Evolutionary conservation across 148 eudicot genomes (phyloP), one percentile per base, ranked within the genome.

Genomic region (Talinum fruticosum): DNA sequence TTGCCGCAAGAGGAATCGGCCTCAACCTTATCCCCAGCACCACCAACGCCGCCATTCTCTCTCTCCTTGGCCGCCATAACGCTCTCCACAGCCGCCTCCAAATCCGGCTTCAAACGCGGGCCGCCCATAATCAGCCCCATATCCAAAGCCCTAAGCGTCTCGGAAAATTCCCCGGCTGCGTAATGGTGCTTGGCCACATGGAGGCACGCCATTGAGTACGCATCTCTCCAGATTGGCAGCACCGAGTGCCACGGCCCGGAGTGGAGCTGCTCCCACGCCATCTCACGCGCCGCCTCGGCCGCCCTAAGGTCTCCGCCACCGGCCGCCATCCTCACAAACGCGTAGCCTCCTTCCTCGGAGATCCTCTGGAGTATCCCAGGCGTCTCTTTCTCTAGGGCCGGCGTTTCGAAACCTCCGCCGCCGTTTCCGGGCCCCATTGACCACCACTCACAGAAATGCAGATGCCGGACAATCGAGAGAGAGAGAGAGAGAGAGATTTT

Each of bases 241-340:
- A 93, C 97, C 0, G 97, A 90, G 78, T 87, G 83, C 99, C 97
- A 91, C 2, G 99, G 99, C 0, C 97, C 99, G 6, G 91, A 87
- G 75, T 96, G 99, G 5, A 96, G 90, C 84, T 96, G 99, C 87
- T 96, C 99, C 99, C 99, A 96, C 34, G 99, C 99, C 94, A 93
- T 89, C 89, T 96, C 99, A 73, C 84, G 82, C 49, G 97, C 90
- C 53, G 88, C 90, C 89, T 96, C 99, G 78, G 95, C 94, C 51
- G 93, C 94, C 36, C 64, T 59, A 23, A 24, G 29, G 12, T 59
- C 64, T 8, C 29, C 66, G 0, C 66, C 78, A 45, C 81, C 33
- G 24, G 86, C 85, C 21, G 76, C 80, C 87, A 96, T 86, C 30
- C 90, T 61, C 6, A 83, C 85, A 81, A 86, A 96, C 30, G 95